These are phyloP conservation scores for Diaporthe sp. DNA, from an alignment of 2,329 filamentous ascomycete genomes.

Conservation along the genomic window DNA sequence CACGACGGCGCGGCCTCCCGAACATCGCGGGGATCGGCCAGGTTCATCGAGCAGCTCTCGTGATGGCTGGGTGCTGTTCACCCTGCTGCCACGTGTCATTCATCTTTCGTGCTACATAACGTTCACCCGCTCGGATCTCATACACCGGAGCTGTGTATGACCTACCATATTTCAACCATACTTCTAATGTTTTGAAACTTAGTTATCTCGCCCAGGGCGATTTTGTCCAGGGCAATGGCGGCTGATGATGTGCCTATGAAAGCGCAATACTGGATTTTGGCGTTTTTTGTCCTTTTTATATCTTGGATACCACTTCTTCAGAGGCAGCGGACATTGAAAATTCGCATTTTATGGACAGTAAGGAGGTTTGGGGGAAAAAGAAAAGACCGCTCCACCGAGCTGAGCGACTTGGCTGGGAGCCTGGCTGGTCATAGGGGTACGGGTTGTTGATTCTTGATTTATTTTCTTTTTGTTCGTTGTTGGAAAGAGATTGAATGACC, in stretches of 20 bases:
- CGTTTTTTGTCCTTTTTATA: slow-evolving; percentile 39
- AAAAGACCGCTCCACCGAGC: slow-evolving; percentile 30
- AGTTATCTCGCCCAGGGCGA: slow-evolving; percentile 10
- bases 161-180: slow-evolving; percentile 39
- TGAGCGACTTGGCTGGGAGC: slow-evolving; percentile 19
- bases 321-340: slow-evolving; percentile 36
- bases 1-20: slow-evolving; percentile 37
- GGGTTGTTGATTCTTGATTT: not conserved
- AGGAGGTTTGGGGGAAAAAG: slow-evolving; percentile 16
- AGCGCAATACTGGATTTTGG: slow-evolving; percentile 37
- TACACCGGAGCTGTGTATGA: slow-evolving; percentile 38
- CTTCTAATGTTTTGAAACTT: slow-evolving; percentile 41
- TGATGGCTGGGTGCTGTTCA: slow-evolving; percentile 10
- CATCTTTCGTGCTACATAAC: slow-evolving; percentile 3
- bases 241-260: slow-evolving; percentile 37
- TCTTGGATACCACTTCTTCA: slow-evolving; percentile 42
- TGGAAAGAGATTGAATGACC: not conserved
- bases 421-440: slow-evolving; percentile 29
- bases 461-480: not conserved
- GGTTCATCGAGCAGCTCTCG: slow-evolving; percentile 38
- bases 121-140: slow-evolving; percentile 17
- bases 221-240: not conserved
- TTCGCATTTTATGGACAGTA: slow-evolving; percentile 38
- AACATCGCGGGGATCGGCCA: slow-evolving; percentile 37
- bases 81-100: not conserved